Evolutionary conservation across 2,329 filamentous ascomycete species (phyloP), one percentile per base, ranked within the genome.

Genomic region (Penicillium sp.): DNA sequence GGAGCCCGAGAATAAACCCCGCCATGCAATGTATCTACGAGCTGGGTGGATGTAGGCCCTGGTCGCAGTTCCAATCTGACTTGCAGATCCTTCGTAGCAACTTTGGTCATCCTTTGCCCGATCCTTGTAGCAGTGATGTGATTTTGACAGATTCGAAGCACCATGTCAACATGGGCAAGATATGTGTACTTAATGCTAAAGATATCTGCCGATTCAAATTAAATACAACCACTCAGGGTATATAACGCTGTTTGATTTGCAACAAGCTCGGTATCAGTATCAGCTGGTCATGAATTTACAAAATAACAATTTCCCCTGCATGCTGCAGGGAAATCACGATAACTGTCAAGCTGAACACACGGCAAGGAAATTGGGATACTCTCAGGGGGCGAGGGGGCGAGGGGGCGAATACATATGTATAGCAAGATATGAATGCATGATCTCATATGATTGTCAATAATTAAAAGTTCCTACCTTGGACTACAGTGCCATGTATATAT

Each of bases 291-390:
- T 25, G 6, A 19, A 27, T 21, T 41, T 21, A 29, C 15, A 7
- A 4, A 2, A 27, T 12, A n/a, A 44, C 33, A 35, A 6, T 23
- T 57, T 53, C 55, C 36, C 47, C 29, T 57, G 49, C 54, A 43
- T 49, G 21, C 33, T 58, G 53, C 53, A 49, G 45, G 45, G 49
- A 35, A 47, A 19, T 15, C 4, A 17, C 52, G 61, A 56, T 57
- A 60, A 54, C 41, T 57, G 57, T 58, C 49, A 52, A 41, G 35
- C 39, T 13, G 15, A 29, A 47, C 53, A 35, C 52, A 48, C 23
- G 44, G 49, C 52, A 42, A 42, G 54, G 53, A 60, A 58, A 58
- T 58, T 55, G 23, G 39, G 55, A 60, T 57, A 21, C 31, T 44
- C 45, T 21, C 6, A 1, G 23, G 43, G n/a, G 25, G 19, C 25